These are phyloP conservation scores for sunflower (Helianthus annuus) DNA, from an alignment of 129 eudicot genomes.

Conservation along the genomic window DNA sequence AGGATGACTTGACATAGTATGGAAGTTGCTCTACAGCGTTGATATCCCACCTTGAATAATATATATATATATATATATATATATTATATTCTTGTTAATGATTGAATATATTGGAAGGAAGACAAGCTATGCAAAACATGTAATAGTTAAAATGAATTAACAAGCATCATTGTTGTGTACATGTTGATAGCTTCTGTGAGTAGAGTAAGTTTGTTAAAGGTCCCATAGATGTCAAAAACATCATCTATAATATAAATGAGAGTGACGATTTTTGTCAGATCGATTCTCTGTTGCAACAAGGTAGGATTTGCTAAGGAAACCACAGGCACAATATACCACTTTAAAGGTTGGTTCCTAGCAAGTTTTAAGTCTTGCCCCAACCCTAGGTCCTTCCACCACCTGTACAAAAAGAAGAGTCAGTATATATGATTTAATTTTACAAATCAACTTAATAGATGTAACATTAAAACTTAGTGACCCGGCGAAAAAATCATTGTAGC, in stretches of 20 bases:
- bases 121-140: too few species aligned
- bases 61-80: too few species aligned
- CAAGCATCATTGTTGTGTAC: slow-evolving; percentile 17
- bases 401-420: slow-evolving; percentile 6
- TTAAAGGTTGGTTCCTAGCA: slow-evolving; percentile 56
- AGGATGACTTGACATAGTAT: slow-evolving; percentile 48
- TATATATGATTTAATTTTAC: background rate
- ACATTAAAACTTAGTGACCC: too few species aligned
- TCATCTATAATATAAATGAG: slow-evolving; percentile 58
- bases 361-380: slow-evolving; percentile 35
- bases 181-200: slow-evolving; percentile 51
- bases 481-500: too few species aligned
- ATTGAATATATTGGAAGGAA: background rate
- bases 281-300: slow-evolving; percentile 38
- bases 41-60: slow-evolving; percentile 53
- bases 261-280: slow-evolving; percentile 50
- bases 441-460: too few species aligned
- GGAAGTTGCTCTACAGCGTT: slow-evolving; percentile 40
- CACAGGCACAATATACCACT: slow-evolving; percentile 65
- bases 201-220: slow-evolving; percentile 37
- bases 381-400: slow-evolving; percentile 57
- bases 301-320: slow-evolving; percentile 40
- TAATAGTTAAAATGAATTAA: background rate
- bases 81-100: background rate
- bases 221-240: slow-evolving; percentile 61